Evolutionary conservation across 345 rosid genomes (phyloP), one percentile per base, ranked within the genome.

Genomic region (Citrus trifoliata): DNA sequence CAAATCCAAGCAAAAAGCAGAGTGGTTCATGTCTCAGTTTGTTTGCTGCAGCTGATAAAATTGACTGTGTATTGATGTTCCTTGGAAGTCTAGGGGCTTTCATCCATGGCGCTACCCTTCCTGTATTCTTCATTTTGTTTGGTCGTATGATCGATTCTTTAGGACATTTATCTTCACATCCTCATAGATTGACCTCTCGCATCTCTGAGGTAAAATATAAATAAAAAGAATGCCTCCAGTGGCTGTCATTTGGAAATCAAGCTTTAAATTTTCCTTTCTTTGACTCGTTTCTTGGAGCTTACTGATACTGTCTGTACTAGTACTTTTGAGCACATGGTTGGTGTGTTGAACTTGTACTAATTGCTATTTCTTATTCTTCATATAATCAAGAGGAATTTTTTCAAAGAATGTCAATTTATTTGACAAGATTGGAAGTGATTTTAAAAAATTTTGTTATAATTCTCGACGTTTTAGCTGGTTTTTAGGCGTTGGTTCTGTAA

Each of bases 61-160:
- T 82, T 33, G 97, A 91, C 78, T 89, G 22, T 71, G 4, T 83
- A 5, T 61, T 92, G 76, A 94, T 92, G 97, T 69, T 88, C 35
- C 32, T 92, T 0, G 98, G 95, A 21, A 82, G 88, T 64, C 53
- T 87, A 65, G 98, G 95, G 0, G 85, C 97, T 0, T 88, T 84
- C 77, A n/a, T 88, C 16, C 97, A 90, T 21, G 98, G 98, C 8
- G 90, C 87, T 24, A 87, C 92, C 5, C 92, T 92, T 79, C 98
- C 98, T 0, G 80, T 88, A 16, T 92, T 94, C 83, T 88, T 92
- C 58, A 58, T 91, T 53, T 82, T 92, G 81, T 91, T 92, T 13
- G 95, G 92, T 55, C 85, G 80, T 38, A 81, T 92, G 95, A 80
- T 94, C 22, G 89, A 91, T 84, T 90, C 97, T 75, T 83, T 94